Evolutionary conservation across 495 filamentous ascomycete genomes (phyloP).

Genomic region (Xylaria curta): DNA sequence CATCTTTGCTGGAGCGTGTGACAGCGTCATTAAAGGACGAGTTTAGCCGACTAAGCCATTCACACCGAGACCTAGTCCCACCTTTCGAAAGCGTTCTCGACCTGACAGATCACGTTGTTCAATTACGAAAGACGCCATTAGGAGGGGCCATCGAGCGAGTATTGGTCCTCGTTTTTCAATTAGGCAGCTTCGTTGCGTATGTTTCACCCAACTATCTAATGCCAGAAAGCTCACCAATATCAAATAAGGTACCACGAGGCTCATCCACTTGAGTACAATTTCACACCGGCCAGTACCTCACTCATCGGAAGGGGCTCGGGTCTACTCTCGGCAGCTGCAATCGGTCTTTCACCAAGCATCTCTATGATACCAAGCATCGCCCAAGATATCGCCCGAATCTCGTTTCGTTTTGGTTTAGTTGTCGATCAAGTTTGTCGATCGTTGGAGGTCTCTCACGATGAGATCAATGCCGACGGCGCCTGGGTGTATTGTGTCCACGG

Average conservation of each 20-base stretch:
- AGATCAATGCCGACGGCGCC: not conserved
- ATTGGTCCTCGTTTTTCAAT: not conserved
- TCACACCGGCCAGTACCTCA: not conserved
- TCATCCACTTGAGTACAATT: not conserved
- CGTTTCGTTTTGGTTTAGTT: not conserved
- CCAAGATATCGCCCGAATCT: not conserved
- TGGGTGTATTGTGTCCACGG: not conserved
- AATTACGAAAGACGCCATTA: not conserved
- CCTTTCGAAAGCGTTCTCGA: conserved; percentile 9
- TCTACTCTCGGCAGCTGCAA: not conserved
- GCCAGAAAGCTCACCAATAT: no score
- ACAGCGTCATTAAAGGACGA: not conserved
- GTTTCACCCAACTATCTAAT: no score
- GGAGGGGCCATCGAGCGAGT: not conserved
- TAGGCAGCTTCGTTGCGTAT: not conserved
- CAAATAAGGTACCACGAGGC: not conserved
- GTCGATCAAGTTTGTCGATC: not conserved
- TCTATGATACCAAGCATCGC: not conserved
- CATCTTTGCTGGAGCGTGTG: not conserved
- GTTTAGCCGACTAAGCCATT: not conserved
- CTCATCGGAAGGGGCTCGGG: not conserved
- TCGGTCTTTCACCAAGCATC: not conserved
- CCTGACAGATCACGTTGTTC: conserved; percentile 1
- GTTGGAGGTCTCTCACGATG: not conserved
- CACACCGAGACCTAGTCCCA: not conserved